Evolutionary conservation across 106 monocot species (phyloP).

Genomic region (Dendrobium nobile): DNA sequence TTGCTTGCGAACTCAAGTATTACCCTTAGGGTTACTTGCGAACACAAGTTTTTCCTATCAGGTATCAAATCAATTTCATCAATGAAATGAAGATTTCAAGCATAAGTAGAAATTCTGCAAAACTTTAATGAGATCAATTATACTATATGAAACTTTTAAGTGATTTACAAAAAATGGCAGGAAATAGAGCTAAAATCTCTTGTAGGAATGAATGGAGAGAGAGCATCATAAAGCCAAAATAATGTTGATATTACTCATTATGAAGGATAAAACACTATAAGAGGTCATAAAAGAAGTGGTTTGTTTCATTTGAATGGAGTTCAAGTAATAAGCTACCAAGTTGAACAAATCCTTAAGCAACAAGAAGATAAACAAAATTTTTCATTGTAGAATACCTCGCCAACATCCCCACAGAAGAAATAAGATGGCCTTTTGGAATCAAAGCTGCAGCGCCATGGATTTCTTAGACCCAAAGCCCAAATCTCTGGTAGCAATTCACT

Average conservation of each 20-base stretch:
- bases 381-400: conserved; percentile 15
- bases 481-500: conserved; percentile 53
- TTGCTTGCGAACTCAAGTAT: no score
- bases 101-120: no score
- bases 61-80: neutral
- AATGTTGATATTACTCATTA: no score
- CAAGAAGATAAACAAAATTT: conserved; percentile 17
- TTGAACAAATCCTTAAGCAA: neutral
- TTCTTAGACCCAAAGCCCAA: conserved; percentile 87
- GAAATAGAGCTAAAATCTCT: no score
- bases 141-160: no score
- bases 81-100: no score
- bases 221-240: no score
- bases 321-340: neutral
- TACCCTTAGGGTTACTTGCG: no score
- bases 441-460: conserved; percentile 99
- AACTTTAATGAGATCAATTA: no score
- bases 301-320: neutral
- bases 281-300: neutral
- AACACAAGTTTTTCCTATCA: no score
- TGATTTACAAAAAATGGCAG: no score
- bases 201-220: no score
- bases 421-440: conserved; percentile 72
- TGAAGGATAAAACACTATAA: neutral
- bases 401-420: conserved; percentile 82